Base-by-base conservation (phyloP, 345 rosid genomes). In the Eucalyptus brandiana region DNA sequence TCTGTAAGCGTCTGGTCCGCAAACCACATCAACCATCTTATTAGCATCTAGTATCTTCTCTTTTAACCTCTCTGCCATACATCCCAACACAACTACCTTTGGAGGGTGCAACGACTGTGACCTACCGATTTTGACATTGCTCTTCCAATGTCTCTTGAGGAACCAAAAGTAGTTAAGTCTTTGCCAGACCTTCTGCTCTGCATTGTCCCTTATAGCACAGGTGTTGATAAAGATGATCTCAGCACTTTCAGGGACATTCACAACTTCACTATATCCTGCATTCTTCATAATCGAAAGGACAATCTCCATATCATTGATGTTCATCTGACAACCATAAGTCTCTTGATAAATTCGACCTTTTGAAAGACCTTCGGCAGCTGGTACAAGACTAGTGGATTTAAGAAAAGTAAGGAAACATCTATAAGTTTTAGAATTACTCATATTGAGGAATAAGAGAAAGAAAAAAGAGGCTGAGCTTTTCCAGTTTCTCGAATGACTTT, bases 1-100 rank as follows among this genome's bases (percentile, higher is more conserved):
- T 91, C 99, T 94, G 87, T 96, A 98, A 40, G 99, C 99, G 93
- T 98, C 98, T 26, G 98, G 97, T 17, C 98, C 99, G 6, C 99
- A 97, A 6, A 98, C 99, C 87, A 97, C 99, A 93, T 97, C 99
- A 72, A 98, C 99, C 99, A 98, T 98, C 93, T 97, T 98, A 92
- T 98, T 98, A 3, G 99, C 91, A 93, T 96, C 98, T 24, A 98
- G 93, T 88, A 98, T 97, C 94, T 95, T 97, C 9, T 97, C 99
- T 91, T 98, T 98, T 60, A 96, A 89, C 91, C 99, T 95, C 90
- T 98, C 99, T 62, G 99, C 98, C 99, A 98, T 97, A 92, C 99
- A 98, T 86, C 99, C 99, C 91, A 98, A 93, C 13, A 98, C 98
- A 47, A 96, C 99, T 48, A 98, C 97, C 93, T 97, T 98, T 11